Evolutionary conservation across 805 yeast genomes (phyloP).

Genomic region (Candida golubevii): DNA sequence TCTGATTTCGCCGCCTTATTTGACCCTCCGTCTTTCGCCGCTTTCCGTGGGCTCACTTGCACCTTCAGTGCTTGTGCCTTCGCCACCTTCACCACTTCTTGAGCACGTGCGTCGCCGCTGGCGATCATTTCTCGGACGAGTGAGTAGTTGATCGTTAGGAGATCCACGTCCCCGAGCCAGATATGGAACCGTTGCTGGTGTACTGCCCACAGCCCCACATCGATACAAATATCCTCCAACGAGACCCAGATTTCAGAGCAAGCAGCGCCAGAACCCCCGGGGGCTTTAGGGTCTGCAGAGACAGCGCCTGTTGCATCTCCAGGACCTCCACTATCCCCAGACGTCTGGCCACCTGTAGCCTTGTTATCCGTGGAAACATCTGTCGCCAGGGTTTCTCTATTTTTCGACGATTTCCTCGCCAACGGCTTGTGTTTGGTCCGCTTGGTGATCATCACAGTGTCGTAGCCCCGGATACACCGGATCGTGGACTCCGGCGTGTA

Average conservation of each 20-base stretch:
- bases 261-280: conserved; percentile 8
- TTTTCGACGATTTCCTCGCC: too few relatives aligned
- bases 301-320: too few relatives aligned
- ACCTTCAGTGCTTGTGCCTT: conserved; percentile 1
- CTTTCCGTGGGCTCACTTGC: conserved; percentile 5
- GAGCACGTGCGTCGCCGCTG: background rate
- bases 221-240: conserved; percentile 36
- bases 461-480: conserved; percentile 59
- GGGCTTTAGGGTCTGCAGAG: too few relatives aligned
- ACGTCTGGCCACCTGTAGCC: conserved; percentile 2
- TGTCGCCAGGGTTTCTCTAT: too few relatives aligned
- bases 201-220: conserved; percentile 33
- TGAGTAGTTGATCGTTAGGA: conserved; percentile 16
- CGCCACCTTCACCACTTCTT: background rate
- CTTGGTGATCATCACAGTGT: conserved; percentile 39
- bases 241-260: conserved; percentile 18
- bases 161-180: conserved; percentile 17
- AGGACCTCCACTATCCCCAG: conserved; percentile 1
- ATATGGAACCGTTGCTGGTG: conserved; percentile 33
- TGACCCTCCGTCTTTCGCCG: background rate
- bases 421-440: background rate
- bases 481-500: conserved; percentile 24
- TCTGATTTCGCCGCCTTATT: conserved; percentile 1
- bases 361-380: background rate
- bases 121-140: conserved; percentile 5